Evolutionary conservation across 768 basidiomycete species (phyloP).

Genomic region (Tylopilus cervinicoccineus): DNA sequence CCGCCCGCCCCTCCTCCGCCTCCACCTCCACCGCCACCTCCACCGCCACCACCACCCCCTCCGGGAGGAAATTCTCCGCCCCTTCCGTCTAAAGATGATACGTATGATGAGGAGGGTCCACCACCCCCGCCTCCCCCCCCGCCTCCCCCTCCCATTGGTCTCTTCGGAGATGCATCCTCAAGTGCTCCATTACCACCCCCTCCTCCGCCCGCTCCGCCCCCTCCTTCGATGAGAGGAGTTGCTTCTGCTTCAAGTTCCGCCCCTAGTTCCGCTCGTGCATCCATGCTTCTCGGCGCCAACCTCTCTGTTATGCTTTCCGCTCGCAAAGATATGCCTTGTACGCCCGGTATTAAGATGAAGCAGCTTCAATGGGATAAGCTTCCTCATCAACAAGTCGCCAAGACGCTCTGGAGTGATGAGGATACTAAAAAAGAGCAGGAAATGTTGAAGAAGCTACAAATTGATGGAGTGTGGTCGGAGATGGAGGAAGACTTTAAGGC

Average conservation of each 20-base stretch:
- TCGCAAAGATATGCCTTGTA: constrained; percentile 83
- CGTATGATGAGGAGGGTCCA: constrained; percentile 18
- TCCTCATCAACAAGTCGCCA: constrained; percentile 78
- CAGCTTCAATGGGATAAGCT: constrained; percentile 99
- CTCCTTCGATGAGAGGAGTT: constrained; percentile 26
- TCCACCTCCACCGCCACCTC: constrained; percentile 12
- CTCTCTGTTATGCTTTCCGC: constrained; percentile 52
- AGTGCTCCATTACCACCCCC: constrained; percentile 25
- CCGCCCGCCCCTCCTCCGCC: constrained; percentile 21
- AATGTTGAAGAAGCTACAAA: constrained; percentile 76
- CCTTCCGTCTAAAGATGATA: constrained; percentile 16
- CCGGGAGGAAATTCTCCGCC: constrained; percentile 11
- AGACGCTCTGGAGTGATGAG: constrained; percentile 84
- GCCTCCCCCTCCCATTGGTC: constrained; percentile 37
- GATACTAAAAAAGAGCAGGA: constrained; percentile 62
- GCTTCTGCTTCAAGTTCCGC: constrained; percentile 36
- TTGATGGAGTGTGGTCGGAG: constrained; percentile 87
- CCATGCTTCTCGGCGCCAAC: constrained; percentile 56
- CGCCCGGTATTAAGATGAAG: constrained; percentile 91
- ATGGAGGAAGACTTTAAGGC: constrained; percentile 99
- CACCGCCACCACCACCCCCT: not conserved
- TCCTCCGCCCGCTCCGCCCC: constrained; percentile 37
- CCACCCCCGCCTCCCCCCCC: constrained; percentile 30
- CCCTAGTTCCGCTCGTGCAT: constrained; percentile 52
- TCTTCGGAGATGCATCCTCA: constrained; percentile 25